Evolutionary conservation across 2,329 filamentous ascomycete genomes (phyloP), one percentile per base, ranked within the genome.

Genomic region (Pseudocercospora fijiensis): DNA sequence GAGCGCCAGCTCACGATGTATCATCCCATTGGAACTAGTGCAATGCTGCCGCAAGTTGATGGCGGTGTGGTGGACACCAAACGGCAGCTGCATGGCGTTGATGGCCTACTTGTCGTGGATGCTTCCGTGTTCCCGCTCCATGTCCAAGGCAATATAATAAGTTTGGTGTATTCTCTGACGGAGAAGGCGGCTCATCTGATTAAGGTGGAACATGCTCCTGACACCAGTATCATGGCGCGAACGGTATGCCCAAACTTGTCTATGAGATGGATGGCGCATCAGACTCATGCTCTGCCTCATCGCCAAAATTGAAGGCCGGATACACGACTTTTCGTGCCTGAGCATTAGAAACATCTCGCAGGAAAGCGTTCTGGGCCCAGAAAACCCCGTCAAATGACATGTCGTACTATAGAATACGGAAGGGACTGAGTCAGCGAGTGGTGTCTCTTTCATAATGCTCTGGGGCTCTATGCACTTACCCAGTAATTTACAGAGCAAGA

Each of bases 401-500:
- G 73, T 94, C 90, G 69, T 92, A 92, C 66, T 41, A 18, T 4
- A n/a, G 3, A 8, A 41, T n/a, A 16, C 16, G 37, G 5, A 41
- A 41, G 6, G 5, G 4, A 16, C 13, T n/a, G 37, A 41, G 37
- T 41, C 37, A 41, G 37, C 37, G 16, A 41, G 18, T 41, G 16
- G 13, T n/a, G 2, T 1, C 5, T 18, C 16, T 2, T 2, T 7
- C 5, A n/a, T 7, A 18, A 41, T 41, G 37, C 37, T n/a, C 37
- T 18, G 37, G 16, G 18, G n/a, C n/a, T n/a, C n/a, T 18, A 16
- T 5, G 16, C 37, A n/a, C 37, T 41, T 18, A 41, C 37, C 37
- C 66, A 95, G 75, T 94, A 94, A 72, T 95, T 95, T 41, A 92
- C 87, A 1, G 91, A 90, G 61, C 90, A 86, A 47, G 90, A 91